A percentile compares a stretch with the other conserved stretches of the same genome.
Conservation (phyloP, 2,329 filamentous ascomycete genomes). For the Macrophomina pseudophaseolina region DNA sequence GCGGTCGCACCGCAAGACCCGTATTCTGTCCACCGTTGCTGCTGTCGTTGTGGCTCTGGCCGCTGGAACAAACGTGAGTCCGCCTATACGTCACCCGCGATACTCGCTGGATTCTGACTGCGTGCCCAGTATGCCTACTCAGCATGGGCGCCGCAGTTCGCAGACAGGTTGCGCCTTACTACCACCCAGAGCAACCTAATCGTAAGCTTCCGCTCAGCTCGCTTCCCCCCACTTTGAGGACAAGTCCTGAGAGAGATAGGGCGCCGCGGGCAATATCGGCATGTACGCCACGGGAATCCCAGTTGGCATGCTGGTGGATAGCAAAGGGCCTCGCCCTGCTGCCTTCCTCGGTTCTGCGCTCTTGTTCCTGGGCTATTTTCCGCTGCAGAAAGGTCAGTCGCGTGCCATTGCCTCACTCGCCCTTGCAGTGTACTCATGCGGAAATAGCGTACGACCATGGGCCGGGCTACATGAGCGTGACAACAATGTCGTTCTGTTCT, state of each 20-base stretch:
- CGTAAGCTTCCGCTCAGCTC: slow-evolving; percentile 54
- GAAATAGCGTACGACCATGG: slow-evolving; percentile 72
- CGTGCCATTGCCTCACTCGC: slow-evolving; percentile 14
- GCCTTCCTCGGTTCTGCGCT: slow-evolving; percentile 75
- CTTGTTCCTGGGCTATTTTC: slow-evolving; percentile 82
- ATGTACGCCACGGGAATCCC: slow-evolving; percentile 94
- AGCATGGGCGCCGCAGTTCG: slow-evolving; percentile 96
- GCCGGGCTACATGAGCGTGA: slow-evolving; percentile 60
- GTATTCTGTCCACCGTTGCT: slow-evolving; percentile 81
- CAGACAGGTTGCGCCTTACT: slow-evolving; percentile 81
- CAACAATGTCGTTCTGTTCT: slow-evolving; percentile 76
- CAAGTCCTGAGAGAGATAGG: slow-evolving; percentile 44
- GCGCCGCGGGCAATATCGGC: slow-evolving; percentile 80
- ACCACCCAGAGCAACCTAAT: slow-evolving; percentile 95
- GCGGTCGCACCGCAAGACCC: slow-evolving; percentile 63
- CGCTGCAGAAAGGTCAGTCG: slow-evolving; percentile 66
- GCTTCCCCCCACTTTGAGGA: slow-evolving; percentile 10
- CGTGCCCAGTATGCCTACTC: slow-evolving; percentile 91
- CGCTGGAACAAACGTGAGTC: slow-evolving; percentile 85
- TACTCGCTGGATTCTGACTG: neutral
- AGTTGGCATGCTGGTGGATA: slow-evolving; percentile 84
- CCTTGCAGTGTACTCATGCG: slow-evolving; percentile 34
- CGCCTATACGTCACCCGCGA: neutral
- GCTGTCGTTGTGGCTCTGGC: slow-evolving; percentile 84
- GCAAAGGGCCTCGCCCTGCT: slow-evolving; percentile 77